Evolutionary conservation across 352 stramenopile genomes (phyloP).

Genomic region (Thalassiosira mediterranea): DNA sequence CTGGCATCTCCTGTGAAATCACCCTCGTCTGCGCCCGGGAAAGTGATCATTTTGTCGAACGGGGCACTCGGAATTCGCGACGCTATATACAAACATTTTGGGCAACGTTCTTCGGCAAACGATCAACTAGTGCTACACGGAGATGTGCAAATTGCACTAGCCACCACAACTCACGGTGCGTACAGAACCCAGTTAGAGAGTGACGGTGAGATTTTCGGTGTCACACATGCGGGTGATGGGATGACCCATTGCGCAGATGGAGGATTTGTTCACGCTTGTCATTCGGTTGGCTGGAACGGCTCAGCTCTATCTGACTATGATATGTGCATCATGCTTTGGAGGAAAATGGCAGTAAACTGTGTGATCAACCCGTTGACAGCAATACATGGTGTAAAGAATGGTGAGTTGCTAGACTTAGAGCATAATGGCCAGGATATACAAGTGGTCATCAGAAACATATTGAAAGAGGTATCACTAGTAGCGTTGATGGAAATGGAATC

Average conservation of each 20-base stretch:
- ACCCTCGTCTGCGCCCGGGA: conserved; percentile 19
- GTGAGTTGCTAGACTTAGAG: conserved; percentile 46
- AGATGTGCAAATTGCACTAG: conserved; percentile 48
- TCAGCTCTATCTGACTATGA: conserved; percentile 23
- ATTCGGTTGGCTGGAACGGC: conserved; percentile 41
- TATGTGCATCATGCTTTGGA: conserved; percentile 73
- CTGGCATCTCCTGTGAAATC: not conserved
- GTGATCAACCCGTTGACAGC: conserved; percentile 80
- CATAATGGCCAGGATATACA: conserved; percentile 18
- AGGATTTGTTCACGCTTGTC: conserved; percentile 28
- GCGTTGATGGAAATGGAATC: conserved; percentile 27
- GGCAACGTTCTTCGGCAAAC: not conserved
- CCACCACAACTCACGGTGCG: conserved; percentile 72
- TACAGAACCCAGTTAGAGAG: conserved; percentile 30
- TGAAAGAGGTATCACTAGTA: conserved; percentile 45
- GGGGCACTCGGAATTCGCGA: conserved; percentile 71
- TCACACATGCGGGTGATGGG: conserved; percentile 70
- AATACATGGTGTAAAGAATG: conserved; percentile 67
- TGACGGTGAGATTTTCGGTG: conserved; percentile 12
- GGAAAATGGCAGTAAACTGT: conserved; percentile 81
- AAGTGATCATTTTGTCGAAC: conserved; percentile 75
- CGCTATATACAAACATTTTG: conserved; percentile 46
- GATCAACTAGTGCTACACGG: too few species aligned
- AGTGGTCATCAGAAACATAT: conserved; percentile 9
- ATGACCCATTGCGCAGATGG: conserved; percentile 52